Percentiles rank a stretch among this genome's conserved stretches.
phyloP scores from a whole-genome alignment of 257 asterid genomes.

The Solanum chiquidenum region DNA sequence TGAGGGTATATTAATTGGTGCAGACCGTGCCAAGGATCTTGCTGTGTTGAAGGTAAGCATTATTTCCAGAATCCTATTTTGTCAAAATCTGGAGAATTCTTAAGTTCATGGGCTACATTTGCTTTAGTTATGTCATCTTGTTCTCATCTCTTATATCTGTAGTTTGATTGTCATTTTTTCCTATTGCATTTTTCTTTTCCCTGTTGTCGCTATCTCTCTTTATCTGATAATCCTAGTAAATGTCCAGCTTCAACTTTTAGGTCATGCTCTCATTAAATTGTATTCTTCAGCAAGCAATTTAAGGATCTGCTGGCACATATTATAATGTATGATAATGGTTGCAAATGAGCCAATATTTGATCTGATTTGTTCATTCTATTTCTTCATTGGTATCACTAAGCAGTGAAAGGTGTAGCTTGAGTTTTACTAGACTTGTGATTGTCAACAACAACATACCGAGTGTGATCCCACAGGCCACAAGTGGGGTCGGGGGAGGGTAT shows the following conservation, averaged over 20 bases:
- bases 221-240: neutral
- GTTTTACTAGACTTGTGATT: neutral
- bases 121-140: neutral
- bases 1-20: constrained; percentile 83
- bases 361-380: neutral
- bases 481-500: neutral
- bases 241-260: neutral
- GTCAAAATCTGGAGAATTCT: neutral
- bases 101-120: neutral
- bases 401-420: neutral
- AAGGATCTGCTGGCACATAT: neutral
- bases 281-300: neutral
- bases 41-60: constrained; percentile 77
- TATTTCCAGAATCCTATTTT: neutral
- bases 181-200: neutral
- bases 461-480: neutral
- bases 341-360: neutral
- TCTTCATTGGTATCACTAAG: neutral
- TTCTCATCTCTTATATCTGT: neutral
- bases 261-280: neutral
- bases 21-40: constrained; percentile 97
- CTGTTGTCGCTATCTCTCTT: neutral
- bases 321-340: neutral
- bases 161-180: neutral
- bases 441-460: neutral